These are phyloP conservation scores for Osmanthus fragrans DNA, from an alignment of 257 asterid genomes.

Conservation along the genomic window DNA sequence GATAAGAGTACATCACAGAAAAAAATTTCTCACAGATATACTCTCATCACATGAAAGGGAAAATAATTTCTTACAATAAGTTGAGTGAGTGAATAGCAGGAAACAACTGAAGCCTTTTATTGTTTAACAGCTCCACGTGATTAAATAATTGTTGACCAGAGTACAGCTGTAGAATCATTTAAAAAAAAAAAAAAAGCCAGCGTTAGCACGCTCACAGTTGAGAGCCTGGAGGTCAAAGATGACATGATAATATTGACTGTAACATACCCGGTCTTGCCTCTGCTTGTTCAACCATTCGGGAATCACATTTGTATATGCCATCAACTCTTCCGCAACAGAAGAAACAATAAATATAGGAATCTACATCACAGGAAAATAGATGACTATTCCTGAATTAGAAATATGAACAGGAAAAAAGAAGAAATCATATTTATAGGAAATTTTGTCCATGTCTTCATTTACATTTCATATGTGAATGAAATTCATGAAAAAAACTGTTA, in stretches of 20 bases:
- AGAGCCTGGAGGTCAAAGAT: conserved; percentile 19
- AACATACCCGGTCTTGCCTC: conserved; percentile 66
- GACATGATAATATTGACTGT: conserved; percentile 8
- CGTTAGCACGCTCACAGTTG: conserved; percentile 17
- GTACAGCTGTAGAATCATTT: conserved; percentile 54
- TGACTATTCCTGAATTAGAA: conserved; percentile 4
- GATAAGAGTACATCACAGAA: not conserved
- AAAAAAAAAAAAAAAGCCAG: not conserved
- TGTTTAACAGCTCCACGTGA: conserved; percentile 63
- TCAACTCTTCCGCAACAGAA: conserved; percentile 81
- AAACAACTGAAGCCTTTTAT: conserved; percentile 62
- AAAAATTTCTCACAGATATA: not conserved
- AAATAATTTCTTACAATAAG: conserved; percentile 56
- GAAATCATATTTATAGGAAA: not conserved
- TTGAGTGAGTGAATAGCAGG: conserved; percentile 70
- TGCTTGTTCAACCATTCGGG: conserved; percentile 87
- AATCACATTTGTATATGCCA: conserved; percentile 66
- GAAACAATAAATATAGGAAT: conserved; percentile 78
- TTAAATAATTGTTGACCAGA: conserved; percentile 66
- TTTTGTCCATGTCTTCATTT: not conserved
- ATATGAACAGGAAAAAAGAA: not conserved
- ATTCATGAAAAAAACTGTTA: conserved; percentile 7
- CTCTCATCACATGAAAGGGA: conserved; percentile 14
- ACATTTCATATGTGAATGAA: conserved; percentile 6
- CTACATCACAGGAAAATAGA: conserved; percentile 40